Evolutionary conservation across 148 eudicot genomes (phyloP).

Genomic region (Polygonum aviculare): DNA sequence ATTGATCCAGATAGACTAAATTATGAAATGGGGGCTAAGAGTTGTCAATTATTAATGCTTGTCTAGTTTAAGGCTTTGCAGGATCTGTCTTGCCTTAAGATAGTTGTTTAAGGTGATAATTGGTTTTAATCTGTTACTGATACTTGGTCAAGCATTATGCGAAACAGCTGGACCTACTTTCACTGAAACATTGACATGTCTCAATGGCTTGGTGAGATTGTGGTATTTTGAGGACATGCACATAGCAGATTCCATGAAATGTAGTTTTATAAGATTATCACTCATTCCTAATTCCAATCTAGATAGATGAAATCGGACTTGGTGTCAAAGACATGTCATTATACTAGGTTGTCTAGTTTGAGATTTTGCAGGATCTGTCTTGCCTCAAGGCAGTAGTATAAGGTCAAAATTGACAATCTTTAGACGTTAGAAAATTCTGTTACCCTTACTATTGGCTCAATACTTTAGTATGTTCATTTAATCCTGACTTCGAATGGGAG

Average conservation of each 20-base stretch:
- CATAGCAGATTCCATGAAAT: background rate
- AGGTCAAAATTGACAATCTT: background rate
- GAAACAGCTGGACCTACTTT: background rate
- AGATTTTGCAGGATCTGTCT: background rate
- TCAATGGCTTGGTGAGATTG: background rate
- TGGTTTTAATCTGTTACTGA: too few relatives aligned
- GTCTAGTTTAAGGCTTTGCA: too few relatives aligned
- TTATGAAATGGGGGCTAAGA: too few relatives aligned
- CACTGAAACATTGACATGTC: background rate
- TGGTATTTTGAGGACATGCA: background rate
- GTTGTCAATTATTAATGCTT: too few relatives aligned
- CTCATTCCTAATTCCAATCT: background rate
- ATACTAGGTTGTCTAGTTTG: background rate
- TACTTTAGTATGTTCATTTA: background rate
- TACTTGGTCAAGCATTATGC: too few relatives aligned
- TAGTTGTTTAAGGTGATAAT: too few relatives aligned
- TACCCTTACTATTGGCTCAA: background rate
- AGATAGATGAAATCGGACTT: background rate
- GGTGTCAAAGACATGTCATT: background rate
- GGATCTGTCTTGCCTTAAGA: too few relatives aligned
- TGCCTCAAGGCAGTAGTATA: background rate
- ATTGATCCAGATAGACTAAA: too few relatives aligned
- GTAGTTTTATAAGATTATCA: background rate
- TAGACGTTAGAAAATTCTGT: background rate
- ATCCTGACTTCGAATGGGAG: background rate